Percentiles rank a stretch among this genome's conserved stretches.
Evolutionary conservation across 2,329 filamentous ascomycete genomes (phyloP).

Genomic region (Arthroderma uncinatum): DNA sequence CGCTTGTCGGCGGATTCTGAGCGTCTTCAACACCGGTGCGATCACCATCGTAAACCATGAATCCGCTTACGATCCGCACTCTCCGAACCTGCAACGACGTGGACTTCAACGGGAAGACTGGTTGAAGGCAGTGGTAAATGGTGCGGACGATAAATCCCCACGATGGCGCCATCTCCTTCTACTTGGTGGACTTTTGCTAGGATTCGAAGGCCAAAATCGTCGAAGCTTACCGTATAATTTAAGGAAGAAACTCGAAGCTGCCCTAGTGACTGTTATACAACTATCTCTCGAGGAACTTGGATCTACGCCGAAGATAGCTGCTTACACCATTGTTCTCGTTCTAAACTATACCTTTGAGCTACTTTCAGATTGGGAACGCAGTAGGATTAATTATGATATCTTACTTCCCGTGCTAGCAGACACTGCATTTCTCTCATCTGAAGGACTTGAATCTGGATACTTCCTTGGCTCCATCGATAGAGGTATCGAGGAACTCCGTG

Average conservation of each 20-base stretch:
- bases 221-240: constrained; percentile 54
- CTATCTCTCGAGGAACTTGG: constrained; percentile 55
- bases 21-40: constrained; percentile 51
- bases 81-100: constrained; percentile 36
- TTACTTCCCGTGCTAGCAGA: constrained; percentile 60
- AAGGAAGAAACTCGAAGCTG: constrained; percentile 57
- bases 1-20: constrained; percentile 46
- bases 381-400: constrained; percentile 53
- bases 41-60: constrained; percentile 43
- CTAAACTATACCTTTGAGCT: constrained; percentile 67
- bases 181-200: constrained; percentile 65
- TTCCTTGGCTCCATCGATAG: constrained; percentile 60
- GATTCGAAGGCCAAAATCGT: constrained; percentile 55
- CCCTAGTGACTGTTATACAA: constrained; percentile 63
- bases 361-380: constrained; percentile 50
- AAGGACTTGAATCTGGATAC: constrained; percentile 65
- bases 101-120: constrained; percentile 46
- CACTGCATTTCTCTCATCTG: constrained; percentile 55
- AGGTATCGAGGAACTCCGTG: constrained; percentile 49
- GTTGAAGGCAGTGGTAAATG: constrained; percentile 48
- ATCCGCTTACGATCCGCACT: constrained; percentile 25
- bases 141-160: constrained; percentile 50
- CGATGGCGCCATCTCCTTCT: constrained; percentile 79
- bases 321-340: constrained; percentile 51
- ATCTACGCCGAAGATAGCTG: constrained; percentile 40